These are phyloP conservation scores for Patellaria atrata DNA, from an alignment of 495 filamentous ascomycete genomes.

Conservation along the genomic window DNA sequence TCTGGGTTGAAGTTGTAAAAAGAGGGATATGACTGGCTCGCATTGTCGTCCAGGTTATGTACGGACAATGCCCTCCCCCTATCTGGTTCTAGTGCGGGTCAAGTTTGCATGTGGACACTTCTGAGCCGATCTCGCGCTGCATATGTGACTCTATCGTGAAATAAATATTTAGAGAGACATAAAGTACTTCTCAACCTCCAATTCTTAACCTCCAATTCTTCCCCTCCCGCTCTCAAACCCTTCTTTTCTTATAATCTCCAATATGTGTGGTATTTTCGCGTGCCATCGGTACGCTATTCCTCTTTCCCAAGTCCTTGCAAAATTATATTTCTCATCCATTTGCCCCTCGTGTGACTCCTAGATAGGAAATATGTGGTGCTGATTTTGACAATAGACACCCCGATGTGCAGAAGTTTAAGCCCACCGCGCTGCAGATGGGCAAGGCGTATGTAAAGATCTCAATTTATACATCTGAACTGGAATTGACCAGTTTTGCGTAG, in stretches of 20 bases:
- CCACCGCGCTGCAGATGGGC: constrained; percentile 84
- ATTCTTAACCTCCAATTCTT: background rate
- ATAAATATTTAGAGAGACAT: too few relatives aligned
- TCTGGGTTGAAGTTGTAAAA: too few relatives aligned
- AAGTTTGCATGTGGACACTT: too few relatives aligned
- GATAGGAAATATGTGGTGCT: too few relatives aligned
- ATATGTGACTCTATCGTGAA: too few relatives aligned
- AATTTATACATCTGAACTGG: too few relatives aligned
- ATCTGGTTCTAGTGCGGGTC: too few relatives aligned
- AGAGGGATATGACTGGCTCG: too few relatives aligned
- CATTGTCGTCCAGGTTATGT: too few relatives aligned
- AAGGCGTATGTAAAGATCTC: constrained; percentile 94
- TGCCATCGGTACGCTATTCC: constrained; percentile 59
- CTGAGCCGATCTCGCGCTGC: too few relatives aligned
- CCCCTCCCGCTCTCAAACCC: constrained; percentile 1
- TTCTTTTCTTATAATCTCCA: constrained; percentile 7
- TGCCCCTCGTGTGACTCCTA: constrained; percentile 23
- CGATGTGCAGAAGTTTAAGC: constrained; percentile 92
- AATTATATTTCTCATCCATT: constrained; percentile 3
- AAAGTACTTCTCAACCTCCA: background rate
- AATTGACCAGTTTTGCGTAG: too few relatives aligned
- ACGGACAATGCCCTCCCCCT: too few relatives aligned
- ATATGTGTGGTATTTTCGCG: constrained; percentile 69
- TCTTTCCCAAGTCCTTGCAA: background rate
- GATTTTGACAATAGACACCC: constrained; percentile 48